These are phyloP conservation scores for Handroanthus guayacan DNA, from an alignment of 257 asterid species.

Conservation along the genomic window DNA sequence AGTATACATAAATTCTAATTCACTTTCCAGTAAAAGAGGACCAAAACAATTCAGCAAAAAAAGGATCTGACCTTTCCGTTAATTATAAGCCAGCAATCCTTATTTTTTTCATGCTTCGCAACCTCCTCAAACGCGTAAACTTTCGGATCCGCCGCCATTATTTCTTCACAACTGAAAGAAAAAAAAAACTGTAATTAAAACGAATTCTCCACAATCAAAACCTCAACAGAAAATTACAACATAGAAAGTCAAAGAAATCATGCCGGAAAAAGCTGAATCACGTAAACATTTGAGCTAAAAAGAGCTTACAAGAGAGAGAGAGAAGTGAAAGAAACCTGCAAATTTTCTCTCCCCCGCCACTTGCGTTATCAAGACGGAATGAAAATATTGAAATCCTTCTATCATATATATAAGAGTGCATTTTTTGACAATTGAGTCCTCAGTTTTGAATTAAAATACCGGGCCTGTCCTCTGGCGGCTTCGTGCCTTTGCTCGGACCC, in stretches of 20 bases:
- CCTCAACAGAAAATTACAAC: background rate
- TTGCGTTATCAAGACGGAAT: background rate
- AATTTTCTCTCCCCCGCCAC: constrained; percentile 1
- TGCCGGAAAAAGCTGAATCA: background rate
- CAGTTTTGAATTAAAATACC: constrained; percentile 1
- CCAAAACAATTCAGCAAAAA: background rate
- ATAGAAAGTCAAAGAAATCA: background rate
- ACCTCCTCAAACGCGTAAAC: constrained; percentile 71
- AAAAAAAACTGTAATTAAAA: constrained; percentile 19
- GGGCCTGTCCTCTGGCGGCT: background rate
- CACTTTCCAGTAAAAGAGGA: background rate
- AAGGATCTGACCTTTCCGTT: constrained; percentile 73
- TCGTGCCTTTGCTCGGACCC: background rate
- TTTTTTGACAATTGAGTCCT: constrained; percentile 23
- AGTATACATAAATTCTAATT: background rate
- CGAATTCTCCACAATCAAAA: constrained; percentile 17
- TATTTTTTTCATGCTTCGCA: constrained; percentile 70
- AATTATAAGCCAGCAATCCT: constrained; percentile 92
- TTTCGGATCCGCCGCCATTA: constrained; percentile 73
- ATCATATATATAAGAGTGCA: background rate
- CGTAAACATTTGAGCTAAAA: background rate
- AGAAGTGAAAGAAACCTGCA: background rate
- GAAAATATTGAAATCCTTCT: background rate
- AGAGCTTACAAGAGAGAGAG: constrained; percentile 31
- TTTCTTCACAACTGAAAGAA: constrained; percentile 32